Percentiles rank a stretch among this genome's conserved stretches.
Conservation (phyloP, 139 green algal genomes). For the Chlorella vulgaris region DNA sequence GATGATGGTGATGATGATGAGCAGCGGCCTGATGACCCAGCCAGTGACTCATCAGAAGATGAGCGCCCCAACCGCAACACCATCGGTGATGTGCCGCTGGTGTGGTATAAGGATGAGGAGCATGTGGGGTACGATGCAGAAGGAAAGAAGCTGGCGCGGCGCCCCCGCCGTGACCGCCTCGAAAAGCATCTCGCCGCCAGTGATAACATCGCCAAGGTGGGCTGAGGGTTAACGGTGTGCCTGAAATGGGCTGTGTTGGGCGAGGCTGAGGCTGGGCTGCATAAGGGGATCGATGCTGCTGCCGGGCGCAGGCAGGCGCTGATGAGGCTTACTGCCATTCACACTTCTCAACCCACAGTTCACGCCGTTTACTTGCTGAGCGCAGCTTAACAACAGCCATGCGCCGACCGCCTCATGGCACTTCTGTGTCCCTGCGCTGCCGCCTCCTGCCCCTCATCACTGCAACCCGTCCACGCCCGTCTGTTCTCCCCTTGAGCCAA, state of each 20-base stretch:
- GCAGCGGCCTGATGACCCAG: slow-evolving; percentile 36
- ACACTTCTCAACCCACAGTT: no score
- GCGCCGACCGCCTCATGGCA: no score
- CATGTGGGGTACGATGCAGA: slow-evolving; percentile 95
- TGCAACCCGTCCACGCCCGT: background rate
- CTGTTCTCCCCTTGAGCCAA: background rate
- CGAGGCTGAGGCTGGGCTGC: no score
- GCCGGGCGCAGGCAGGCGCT: no score
- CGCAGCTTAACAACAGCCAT: no score
- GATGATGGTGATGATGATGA: background rate
- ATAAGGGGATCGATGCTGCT: no score
- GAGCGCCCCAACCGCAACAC: slow-evolving; percentile 88
- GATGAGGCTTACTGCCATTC: no score
- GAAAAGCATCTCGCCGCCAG: slow-evolving; percentile 76
- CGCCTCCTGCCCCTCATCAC: background rate
- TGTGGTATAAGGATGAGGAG: slow-evolving; percentile 96
- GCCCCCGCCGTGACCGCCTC: slow-evolving; percentile 66
- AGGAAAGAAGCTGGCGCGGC: slow-evolving; percentile 70
- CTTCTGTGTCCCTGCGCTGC: background rate
- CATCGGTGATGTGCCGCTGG: slow-evolving; percentile 88
- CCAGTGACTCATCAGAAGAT: slow-evolving; percentile 93
- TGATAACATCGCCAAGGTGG: slow-evolving; percentile 55
- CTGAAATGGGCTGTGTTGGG: no score
- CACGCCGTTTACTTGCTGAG: no score
- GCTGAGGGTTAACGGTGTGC: background rate